Evolutionary conservation across 2,329 filamentous ascomycete genomes (phyloP).

Genomic region (Penicillium occitanis): DNA sequence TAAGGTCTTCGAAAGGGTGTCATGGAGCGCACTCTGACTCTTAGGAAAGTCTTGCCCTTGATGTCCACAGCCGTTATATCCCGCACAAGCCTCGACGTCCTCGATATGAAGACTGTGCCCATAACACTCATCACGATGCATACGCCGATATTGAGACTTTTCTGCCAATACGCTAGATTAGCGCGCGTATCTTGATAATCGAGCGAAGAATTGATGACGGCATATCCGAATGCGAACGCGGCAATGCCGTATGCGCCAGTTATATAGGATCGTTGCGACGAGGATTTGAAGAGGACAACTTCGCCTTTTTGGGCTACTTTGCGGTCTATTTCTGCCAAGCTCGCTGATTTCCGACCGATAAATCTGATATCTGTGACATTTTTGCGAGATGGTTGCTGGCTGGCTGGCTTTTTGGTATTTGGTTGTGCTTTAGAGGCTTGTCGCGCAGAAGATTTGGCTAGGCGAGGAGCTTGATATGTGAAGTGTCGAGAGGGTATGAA

Average conservation of each 20-base stretch:
- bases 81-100: slow-evolving; percentile 59
- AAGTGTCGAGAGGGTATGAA: slow-evolving; percentile 22
- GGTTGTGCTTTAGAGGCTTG: slow-evolving; percentile 19
- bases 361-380: slow-evolving; percentile 25
- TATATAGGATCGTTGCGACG: slow-evolving; percentile 64
- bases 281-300: slow-evolving; percentile 64
- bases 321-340: slow-evolving; percentile 51
- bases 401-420: slow-evolving; percentile 20
- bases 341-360: slow-evolving; percentile 35
- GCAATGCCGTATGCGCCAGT: slow-evolving; percentile 60
- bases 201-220: slow-evolving; percentile 52
- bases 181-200: slow-evolving; percentile 53
- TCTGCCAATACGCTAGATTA: slow-evolving; percentile 58
- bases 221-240: slow-evolving; percentile 54
- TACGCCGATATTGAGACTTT: slow-evolving; percentile 57
- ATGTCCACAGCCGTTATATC: slow-evolving; percentile 54
- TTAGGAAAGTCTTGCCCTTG: slow-evolving; percentile 34
- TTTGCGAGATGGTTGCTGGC: slow-evolving; percentile 19
- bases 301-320: slow-evolving; percentile 57
- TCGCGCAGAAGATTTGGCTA: slow-evolving; percentile 22
- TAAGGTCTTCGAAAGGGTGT: slow-evolving; percentile 41
- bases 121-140: slow-evolving; percentile 61
- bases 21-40: slow-evolving; percentile 38
- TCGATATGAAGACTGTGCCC: slow-evolving; percentile 60
- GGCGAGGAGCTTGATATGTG: slow-evolving; percentile 25